Evolutionary conservation across 176 grass and related monocot species (phyloP).

Genomic region (Phoenix roebelenii): DNA sequence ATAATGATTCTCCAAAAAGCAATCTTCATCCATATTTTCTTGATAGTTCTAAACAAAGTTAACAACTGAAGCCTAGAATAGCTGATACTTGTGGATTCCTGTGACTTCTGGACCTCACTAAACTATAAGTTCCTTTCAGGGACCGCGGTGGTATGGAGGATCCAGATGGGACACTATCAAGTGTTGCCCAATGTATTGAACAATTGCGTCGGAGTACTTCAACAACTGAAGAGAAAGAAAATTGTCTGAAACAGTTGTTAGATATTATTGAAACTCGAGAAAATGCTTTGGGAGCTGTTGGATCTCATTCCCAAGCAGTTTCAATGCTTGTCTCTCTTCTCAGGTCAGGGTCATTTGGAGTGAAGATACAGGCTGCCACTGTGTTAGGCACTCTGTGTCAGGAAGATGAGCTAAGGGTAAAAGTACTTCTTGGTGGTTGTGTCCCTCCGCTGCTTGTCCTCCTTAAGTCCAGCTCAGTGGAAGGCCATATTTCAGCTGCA

Average conservation of each 20-base stretch:
- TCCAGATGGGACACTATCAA: constrained; percentile 76
- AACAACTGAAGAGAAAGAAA: constrained; percentile 75
- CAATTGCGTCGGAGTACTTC: constrained; percentile 70
- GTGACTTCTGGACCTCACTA: constrained; percentile 10
- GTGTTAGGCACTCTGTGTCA: constrained; percentile 90
- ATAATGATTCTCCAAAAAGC: too few species aligned
- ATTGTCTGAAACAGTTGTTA: constrained; percentile 68
- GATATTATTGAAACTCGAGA: constrained; percentile 90
- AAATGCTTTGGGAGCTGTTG: constrained; percentile 78
- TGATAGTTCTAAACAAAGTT: too few species aligned
- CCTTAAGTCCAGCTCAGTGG: constrained; percentile 67
- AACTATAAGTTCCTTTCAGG: constrained; percentile 28
- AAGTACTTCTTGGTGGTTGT: constrained; percentile 87
- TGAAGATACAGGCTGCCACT: constrained; percentile 72
- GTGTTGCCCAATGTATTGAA: constrained; percentile 82
- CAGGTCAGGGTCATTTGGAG: constrained; percentile 62
- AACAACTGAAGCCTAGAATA: too few species aligned
- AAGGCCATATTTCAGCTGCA: constrained; percentile 68
- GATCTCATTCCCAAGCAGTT: constrained; percentile 74
- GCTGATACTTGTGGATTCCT: too few species aligned
- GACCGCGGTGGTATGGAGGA: constrained; percentile 61
- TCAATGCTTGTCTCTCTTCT: constrained; percentile 89
- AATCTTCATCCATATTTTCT: too few species aligned
- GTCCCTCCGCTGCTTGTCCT: constrained; percentile 84
- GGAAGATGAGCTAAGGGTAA: constrained; percentile 84